Conservation (phyloP, 345 rosid species). For the Pugionium cornutum region DNA sequence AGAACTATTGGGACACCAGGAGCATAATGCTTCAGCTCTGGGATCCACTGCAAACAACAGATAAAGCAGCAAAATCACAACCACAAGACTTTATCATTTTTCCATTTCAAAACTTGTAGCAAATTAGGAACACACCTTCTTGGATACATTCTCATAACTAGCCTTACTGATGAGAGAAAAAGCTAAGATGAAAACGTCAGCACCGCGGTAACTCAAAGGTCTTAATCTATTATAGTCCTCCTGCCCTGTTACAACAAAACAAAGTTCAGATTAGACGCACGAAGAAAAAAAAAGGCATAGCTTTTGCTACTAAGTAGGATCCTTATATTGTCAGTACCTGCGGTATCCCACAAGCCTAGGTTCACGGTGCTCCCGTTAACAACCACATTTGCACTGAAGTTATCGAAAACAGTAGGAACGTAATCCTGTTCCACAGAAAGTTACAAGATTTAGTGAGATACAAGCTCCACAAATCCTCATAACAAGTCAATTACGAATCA, state of each 20-base stretch:
- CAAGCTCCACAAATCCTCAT: not conserved
- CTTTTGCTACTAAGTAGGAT: slow-evolving; percentile 23
- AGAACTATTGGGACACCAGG: slow-evolving; percentile 93
- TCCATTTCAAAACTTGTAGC: not conserved
- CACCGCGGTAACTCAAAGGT: slow-evolving; percentile 94
- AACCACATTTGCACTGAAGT: slow-evolving; percentile 87
- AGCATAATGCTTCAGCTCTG: slow-evolving; percentile 90
- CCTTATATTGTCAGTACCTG: slow-evolving; percentile 47
- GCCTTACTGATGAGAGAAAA: slow-evolving; percentile 98
- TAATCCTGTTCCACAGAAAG: slow-evolving; percentile 61
- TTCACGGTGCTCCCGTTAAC: slow-evolving; percentile 87
- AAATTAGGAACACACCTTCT: slow-evolving; percentile 54
- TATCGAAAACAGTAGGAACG: slow-evolving; percentile 90
- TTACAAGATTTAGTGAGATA: slow-evolving; percentile 6
- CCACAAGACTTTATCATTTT: not conserved
- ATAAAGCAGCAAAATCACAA: not conserved
- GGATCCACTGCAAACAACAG: slow-evolving; percentile 78
- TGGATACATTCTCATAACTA: slow-evolving; percentile 94
- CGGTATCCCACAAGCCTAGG: slow-evolving; percentile 94
- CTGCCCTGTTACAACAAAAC: slow-evolving; percentile 59
- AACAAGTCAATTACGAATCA: not conserved
- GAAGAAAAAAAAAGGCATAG: slow-evolving; percentile 6
- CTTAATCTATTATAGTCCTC: slow-evolving; percentile 76
- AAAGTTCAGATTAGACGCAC: not conserved
- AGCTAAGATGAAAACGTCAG: slow-evolving; percentile 90